Base-by-base conservation (phyloP, 208 protist species). In the Crithidia bombi region DNA sequence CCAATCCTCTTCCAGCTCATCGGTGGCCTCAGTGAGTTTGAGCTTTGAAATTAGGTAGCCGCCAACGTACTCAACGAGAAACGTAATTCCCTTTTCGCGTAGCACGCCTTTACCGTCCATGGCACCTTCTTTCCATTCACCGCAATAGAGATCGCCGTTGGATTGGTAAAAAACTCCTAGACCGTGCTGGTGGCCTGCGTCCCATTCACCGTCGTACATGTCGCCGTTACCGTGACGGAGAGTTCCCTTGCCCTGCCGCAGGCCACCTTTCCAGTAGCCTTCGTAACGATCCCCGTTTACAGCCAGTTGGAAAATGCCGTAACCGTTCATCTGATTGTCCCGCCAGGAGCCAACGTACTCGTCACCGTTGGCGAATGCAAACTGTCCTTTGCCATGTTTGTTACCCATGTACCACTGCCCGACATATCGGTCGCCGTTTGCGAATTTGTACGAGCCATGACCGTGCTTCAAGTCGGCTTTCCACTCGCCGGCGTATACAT, bases 371-470 rank as follows among this genome's bases (percentile, higher is more conserved):
- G 64, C 64, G 51, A 88, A 92, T 4, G 41, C 39, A 66, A 87
- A 88, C 15, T 46, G 78, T 6, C 83, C 83, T 52, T 85, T 81
- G n/a, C 81, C 80, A 26, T 89, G 78, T 51, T 87, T 94, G 44
- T 90, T 86, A n/a, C 86, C 84, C 52, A 81, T 73, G 52, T 73
- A 79, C 89, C 89, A 93, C 66, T 85, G 63, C 1, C 88, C 88
- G 15, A 88, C 59, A 56, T 91, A 93, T 30, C 38, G 47, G 59
- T 93, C 88, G 17, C 81, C 78, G 33, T 74, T 81, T 11, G 75
- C 75, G 63, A 88, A 94, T 17, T 38, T 74, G 74, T 90, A 94
- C 4, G 59, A 76, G 62, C 89, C 89, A 35, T 87, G 70, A 0
- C 89, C 89, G 57, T 94, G 79, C 70, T 90, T 90, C 65, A 86